Evolutionary conservation across 225 moss, liverwort and hornwort species (phyloP).

Genomic region (Takakia lepidozioides): DNA sequence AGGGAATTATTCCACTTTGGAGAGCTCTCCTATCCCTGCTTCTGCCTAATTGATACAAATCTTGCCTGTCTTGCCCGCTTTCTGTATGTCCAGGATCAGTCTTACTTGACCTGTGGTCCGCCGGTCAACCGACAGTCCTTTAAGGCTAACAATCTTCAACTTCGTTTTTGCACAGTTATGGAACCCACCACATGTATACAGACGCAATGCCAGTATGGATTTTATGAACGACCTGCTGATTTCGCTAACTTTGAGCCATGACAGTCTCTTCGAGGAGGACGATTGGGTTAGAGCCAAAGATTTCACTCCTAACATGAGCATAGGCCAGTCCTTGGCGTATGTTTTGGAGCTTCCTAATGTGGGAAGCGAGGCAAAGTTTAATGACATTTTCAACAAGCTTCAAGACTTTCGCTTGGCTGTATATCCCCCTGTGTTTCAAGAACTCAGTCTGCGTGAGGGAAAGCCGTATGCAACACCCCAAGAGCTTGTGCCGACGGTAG

Average conservation of each 20-base stretch:
- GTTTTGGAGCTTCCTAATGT: conserved; percentile 33
- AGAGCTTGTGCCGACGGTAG: conserved; percentile 60
- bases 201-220: no score
- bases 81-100: no score
- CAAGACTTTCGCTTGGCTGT: conserved; percentile 45
- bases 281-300: conserved; percentile 67
- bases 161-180: no score
- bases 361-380: conserved; percentile 22
- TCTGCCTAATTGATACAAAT: no score
- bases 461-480: conserved; percentile 25
- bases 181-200: conserved; percentile 37
- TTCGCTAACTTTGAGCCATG: no score
- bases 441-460: conserved; percentile 19
- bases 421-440: conserved; percentile 21
- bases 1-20: no score
- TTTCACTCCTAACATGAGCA: conserved; percentile 44
- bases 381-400: conserved; percentile 35
- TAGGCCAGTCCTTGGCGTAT: conserved; percentile 68
- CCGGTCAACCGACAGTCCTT: no score
- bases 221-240: no score
- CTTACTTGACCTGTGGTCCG: no score
- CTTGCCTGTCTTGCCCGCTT: no score
- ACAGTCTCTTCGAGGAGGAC: no score
- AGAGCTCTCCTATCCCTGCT: not conserved
- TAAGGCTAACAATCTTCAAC: no score